These are phyloP conservation scores for Cadophora luteo-olivacea DNA, from an alignment of 2,329 filamentous ascomycete species.

Conservation along the genomic window DNA sequence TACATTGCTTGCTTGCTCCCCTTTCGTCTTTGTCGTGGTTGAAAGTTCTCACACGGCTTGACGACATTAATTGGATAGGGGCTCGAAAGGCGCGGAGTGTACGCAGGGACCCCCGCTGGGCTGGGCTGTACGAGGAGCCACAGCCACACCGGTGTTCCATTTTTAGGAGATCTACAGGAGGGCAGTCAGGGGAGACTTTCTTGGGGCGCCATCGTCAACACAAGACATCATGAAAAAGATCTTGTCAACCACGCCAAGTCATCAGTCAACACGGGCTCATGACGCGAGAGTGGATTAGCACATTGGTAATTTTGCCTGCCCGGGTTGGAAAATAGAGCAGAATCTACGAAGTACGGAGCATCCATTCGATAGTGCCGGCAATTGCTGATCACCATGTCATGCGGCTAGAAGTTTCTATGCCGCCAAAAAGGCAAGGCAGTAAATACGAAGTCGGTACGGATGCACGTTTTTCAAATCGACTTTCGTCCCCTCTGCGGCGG, in stretches of 20 bases:
- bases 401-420: slow-evolving; percentile 6
- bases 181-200: not conserved
- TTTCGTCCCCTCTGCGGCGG: not conserved
- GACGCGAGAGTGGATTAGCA: slow-evolving; percentile 4
- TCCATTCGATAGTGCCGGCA: slow-evolving; percentile 7
- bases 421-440: not conserved
- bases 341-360: not conserved
- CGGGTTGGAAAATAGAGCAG: not conserved
- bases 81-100: not conserved
- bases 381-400: slow-evolving; percentile 4
- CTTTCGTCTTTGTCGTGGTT: not conserved
- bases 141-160: slow-evolving; percentile 13
- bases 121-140: slow-evolving; percentile 10
- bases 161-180: slow-evolving; percentile 18
- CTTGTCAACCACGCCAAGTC: not conserved
- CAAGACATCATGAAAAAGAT: not conserved
- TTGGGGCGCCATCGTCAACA: not conserved
- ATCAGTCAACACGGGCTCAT: not conserved
- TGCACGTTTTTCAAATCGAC: not conserved
- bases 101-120: not conserved
- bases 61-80: not conserved
- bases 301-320: not conserved
- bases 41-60: not conserved
- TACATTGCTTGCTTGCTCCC: not conserved
- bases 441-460: not conserved